A percentile compares a stretch with the other conserved stretches of the same genome.
These are phyloP conservation scores for Lycium barbarum DNA, from an alignment of 257 asterid genomes.

Conservation along the genomic window DNA sequence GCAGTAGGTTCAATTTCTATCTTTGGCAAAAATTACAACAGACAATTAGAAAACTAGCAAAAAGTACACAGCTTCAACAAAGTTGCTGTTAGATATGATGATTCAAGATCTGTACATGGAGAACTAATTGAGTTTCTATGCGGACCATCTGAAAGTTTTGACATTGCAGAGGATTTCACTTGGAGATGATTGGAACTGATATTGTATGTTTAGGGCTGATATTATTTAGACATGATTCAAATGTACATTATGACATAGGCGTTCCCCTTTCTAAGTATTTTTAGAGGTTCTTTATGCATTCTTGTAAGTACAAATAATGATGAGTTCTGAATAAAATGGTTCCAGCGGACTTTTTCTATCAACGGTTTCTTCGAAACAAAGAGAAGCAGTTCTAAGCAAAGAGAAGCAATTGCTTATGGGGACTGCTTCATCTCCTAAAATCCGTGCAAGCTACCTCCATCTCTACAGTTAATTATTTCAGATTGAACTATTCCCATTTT, in stretches of 20 bases:
- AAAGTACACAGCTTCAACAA: background rate
- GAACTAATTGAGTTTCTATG: conserved; percentile 9
- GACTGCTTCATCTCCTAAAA: too few species aligned
- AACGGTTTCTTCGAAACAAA: too few species aligned
- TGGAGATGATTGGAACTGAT: conserved; percentile 12
- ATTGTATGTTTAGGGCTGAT: conserved; percentile 18
- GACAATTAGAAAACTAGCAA: conserved; percentile 6
- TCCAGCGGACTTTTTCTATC: background rate
- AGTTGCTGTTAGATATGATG: conserved; percentile 26
- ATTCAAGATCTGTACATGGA: conserved; percentile 9
- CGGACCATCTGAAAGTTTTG: conserved; percentile 20
- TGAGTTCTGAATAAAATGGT: conserved; percentile 12
- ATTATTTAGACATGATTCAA: background rate
- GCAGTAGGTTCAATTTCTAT: conserved; percentile 19
- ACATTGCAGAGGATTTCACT: background rate
- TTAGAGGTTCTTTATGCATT: conserved; percentile 26
- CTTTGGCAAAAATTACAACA: background rate
- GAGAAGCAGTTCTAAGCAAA: too few species aligned
- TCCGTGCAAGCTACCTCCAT: too few species aligned
- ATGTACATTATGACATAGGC: conserved; percentile 13
- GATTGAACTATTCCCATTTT: too few species aligned
- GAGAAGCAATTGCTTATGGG: too few species aligned
- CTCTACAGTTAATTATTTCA: too few species aligned
- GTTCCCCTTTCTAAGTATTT: background rate
- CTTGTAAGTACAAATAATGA: conserved; percentile 26